phyloP scores from a whole-genome alignment of 2,329 filamentous ascomycete species.

The Calonectria ilicicola region DNA sequence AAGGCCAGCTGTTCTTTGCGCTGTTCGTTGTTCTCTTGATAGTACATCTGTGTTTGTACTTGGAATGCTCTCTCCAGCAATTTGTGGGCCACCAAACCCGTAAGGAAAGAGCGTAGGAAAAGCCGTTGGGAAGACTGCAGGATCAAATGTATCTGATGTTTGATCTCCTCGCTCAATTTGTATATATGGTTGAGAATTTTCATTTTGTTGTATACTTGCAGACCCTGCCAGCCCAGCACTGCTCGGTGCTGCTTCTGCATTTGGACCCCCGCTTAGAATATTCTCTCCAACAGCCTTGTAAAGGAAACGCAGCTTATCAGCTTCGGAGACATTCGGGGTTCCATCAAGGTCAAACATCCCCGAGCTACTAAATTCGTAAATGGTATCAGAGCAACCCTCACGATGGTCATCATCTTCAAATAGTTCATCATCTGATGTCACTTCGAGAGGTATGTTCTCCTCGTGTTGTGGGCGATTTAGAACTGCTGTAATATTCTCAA shows the following conservation, averaged over 20 bases:
- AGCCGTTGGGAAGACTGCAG: slow-evolving; percentile 26
- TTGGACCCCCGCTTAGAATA: too few species aligned
- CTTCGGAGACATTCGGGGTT: background rate
- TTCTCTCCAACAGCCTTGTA: background rate
- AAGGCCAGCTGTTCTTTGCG: background rate
- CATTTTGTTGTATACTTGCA: too few species aligned
- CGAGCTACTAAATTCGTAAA: background rate
- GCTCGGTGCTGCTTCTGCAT: background rate
- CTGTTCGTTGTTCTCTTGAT: background rate
- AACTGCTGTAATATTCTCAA: background rate
- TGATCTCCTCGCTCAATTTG: slow-evolving; percentile 16
- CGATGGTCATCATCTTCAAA: too few species aligned
- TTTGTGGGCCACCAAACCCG: slow-evolving; percentile 20
- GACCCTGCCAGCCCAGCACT: too few species aligned
- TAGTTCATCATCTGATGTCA: too few species aligned
- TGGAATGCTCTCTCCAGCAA: slow-evolving; percentile 13
- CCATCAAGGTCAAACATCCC: slow-evolving; percentile 11
- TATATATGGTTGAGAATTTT: slow-evolving; percentile 6
- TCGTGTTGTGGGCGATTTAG: too few species aligned
- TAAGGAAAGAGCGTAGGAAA: slow-evolving; percentile 27
- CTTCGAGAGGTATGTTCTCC: too few species aligned
- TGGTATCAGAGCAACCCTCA: too few species aligned
- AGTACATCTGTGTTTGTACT: background rate
- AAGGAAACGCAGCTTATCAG: background rate
- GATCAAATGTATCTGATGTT: slow-evolving; percentile 25